Conservation (phyloP, 2,329 filamentous ascomycete species). For the Chaetomium strumarium region DNA sequence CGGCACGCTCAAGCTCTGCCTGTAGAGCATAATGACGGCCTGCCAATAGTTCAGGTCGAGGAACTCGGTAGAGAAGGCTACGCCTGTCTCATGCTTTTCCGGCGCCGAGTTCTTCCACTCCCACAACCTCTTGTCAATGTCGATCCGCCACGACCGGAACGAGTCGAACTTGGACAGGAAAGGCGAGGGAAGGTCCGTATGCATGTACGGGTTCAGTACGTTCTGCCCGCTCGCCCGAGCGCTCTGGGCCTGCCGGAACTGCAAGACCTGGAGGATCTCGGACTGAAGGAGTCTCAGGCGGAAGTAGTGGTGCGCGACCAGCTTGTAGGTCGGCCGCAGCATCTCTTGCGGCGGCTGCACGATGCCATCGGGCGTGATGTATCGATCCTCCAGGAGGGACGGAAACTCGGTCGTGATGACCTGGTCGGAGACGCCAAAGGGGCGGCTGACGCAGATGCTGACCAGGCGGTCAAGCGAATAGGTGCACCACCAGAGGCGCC, state of each 20-base stretch:
- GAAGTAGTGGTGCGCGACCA: constrained; percentile 88
- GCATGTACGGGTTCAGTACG: constrained; percentile 64
- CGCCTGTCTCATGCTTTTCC: constrained; percentile 70
- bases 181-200: constrained; percentile 72
- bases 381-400: constrained; percentile 78
- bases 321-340: constrained; percentile 74
- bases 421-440: constrained; percentile 92
- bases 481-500: constrained; percentile 93
- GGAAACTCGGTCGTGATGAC: constrained; percentile 95
- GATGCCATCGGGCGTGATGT: constrained; percentile 77
- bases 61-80: constrained; percentile 84
- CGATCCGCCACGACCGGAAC: constrained; percentile 80
- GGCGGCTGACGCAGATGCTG: constrained; percentile 85
- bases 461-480: constrained; percentile 95
- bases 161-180: constrained; percentile 79
- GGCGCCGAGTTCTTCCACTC: constrained; percentile 86
- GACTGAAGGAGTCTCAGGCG: constrained; percentile 83
- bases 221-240: constrained; percentile 63
- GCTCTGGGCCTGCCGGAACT: constrained; percentile 82
- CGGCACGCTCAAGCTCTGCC: constrained; percentile 83
- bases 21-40: constrained; percentile 89
- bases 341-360: constrained; percentile 51
- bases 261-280: constrained; percentile 88
- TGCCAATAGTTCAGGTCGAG: constrained; percentile 97
- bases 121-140: constrained; percentile 75